Evolutionary conservation across 108 stramenopile genomes (phyloP), one percentile per base, ranked within the genome.

Genomic region (Cyclotella kingstonii): DNA sequence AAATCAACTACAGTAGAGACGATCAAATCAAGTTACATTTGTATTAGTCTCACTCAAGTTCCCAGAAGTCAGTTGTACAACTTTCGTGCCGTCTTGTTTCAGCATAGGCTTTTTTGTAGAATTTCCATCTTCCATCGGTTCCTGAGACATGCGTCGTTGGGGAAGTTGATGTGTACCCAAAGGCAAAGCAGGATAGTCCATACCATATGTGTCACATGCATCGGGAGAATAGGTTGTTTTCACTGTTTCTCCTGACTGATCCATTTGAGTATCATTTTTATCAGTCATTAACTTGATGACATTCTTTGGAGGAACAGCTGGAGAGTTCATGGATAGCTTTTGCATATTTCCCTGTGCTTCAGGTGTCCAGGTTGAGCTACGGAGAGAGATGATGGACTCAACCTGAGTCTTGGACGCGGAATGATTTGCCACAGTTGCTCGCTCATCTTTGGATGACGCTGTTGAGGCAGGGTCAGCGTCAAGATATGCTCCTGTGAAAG

Each of bases 281-380:
- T n/a, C n/a, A n/a, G n/a, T n/a, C n/a, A n/a, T n/a, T n/a, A n/a
- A n/a, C n/a, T n/a, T n/a, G n/a, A n/a, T n/a, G n/a, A n/a, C n/a
- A n/a, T n/a, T n/a, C n/a, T n/a, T n/a, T n/a, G n/a, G n/a, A n/a
- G n/a, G n/a, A n/a, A n/a, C n/a, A n/a, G n/a, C n/a, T n/a, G n/a
- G n/a, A n/a, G n/a, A n/a, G 1, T 41, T 40, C 43, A 60, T 44
- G 2, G 58, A 60, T 27, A 60, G 29, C 8, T 60, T 60, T 29
- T 60, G 43, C 58, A 60, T 46, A 14, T 46, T 29, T 23, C 56
- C 56, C 56, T 50, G 49, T 0, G 49, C 31, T 18, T 60, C 58
- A 10, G 58, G 43, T 44, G 46, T 60, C 43, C 30, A 46, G 5
- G 44, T 43, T 46, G 58, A 45, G 18, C 43, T 44, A 21, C 58